Percentiles rank a stretch among this genome's conserved stretches.
Evolutionary conservation across 2,329 filamentous ascomycete species (phyloP).

Genomic region (Penicillium sp.): DNA sequence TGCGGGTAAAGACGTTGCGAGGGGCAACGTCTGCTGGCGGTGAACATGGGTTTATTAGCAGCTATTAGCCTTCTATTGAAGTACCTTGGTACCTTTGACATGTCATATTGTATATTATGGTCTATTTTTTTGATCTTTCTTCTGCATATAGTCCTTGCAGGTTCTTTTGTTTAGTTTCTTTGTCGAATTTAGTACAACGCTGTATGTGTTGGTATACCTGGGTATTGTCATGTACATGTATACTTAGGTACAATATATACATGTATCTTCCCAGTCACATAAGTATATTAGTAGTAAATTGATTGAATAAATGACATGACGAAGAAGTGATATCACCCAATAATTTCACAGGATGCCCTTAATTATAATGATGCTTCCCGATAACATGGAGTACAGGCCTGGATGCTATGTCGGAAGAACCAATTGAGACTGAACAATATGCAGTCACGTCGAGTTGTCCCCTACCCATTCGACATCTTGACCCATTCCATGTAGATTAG

Average conservation of each 20-base stretch:
- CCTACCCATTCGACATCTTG: background rate
- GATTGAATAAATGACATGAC: background rate
- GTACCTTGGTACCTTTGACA: background rate
- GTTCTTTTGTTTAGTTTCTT: background rate
- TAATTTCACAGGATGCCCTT: no score
- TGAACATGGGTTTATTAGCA: conserved; percentile 17
- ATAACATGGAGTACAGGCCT: background rate
- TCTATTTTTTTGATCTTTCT: background rate
- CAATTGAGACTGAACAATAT: conserved; percentile 2
- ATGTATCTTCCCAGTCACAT: no score
- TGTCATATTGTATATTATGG: conserved; percentile 13
- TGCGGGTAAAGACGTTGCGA: conserved; percentile 31
- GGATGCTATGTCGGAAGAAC: background rate
- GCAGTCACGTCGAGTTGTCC: background rate
- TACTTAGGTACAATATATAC: no score
- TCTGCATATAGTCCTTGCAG: conserved; percentile 7
- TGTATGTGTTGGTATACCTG: no score
- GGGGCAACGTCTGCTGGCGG: conserved; percentile 33
- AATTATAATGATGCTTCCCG: no score
- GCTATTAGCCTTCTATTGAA: conserved; percentile 2
- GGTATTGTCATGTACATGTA: no score
- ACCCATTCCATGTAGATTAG: background rate
- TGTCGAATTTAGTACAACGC: background rate
- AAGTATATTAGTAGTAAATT: background rate
- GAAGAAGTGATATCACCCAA: background rate